Conservation (phyloP, 768 basidiomycete species). For the Dendrothele bispora region DNA sequence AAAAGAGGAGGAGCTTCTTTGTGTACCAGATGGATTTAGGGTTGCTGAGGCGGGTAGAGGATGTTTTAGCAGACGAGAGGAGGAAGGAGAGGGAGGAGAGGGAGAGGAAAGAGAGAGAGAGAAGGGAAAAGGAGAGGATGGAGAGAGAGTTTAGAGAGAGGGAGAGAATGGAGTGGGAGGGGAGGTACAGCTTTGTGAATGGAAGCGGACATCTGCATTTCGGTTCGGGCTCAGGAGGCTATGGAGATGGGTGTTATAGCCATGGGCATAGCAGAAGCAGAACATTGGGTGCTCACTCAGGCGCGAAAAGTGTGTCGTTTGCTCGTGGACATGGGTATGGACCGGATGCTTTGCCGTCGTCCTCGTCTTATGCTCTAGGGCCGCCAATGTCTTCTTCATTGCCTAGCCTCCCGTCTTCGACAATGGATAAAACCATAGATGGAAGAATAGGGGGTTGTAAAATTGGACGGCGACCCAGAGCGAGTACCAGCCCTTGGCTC, state of each 20-base stretch:
- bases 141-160: slow-evolving; percentile 14
- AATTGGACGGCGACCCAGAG: slow-evolving; percentile 53
- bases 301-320: slow-evolving; percentile 14
- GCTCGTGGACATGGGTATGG: not conserved
- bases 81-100: slow-evolving; percentile 40
- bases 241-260: not conserved
- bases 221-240: not conserved
- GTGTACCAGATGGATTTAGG: slow-evolving; percentile 84
- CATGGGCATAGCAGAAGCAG: not conserved
- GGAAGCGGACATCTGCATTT: not conserved
- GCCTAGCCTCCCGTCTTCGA: slow-evolving; percentile 1
- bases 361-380: not conserved
- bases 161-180: slow-evolving; percentile 25
- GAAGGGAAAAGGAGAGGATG: slow-evolving; percentile 32
- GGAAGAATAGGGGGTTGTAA: slow-evolving; percentile 16
- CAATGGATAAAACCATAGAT: not conserved
- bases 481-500: slow-evolving; percentile 67
- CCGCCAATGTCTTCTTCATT: slow-evolving; percentile 8
- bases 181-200: slow-evolving; percentile 16
- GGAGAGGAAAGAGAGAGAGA: slow-evolving; percentile 27
- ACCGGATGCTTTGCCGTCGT: not conserved
- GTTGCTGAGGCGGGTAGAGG: slow-evolving; percentile 71
- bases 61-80: slow-evolving; percentile 39
- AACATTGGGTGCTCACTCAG: not conserved
- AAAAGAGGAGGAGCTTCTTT: slow-evolving; percentile 82